Base-by-base conservation (phyloP, 371 early-diverging fungal genomes). In the Ecytonucleospora hepatopenaei region DNA sequence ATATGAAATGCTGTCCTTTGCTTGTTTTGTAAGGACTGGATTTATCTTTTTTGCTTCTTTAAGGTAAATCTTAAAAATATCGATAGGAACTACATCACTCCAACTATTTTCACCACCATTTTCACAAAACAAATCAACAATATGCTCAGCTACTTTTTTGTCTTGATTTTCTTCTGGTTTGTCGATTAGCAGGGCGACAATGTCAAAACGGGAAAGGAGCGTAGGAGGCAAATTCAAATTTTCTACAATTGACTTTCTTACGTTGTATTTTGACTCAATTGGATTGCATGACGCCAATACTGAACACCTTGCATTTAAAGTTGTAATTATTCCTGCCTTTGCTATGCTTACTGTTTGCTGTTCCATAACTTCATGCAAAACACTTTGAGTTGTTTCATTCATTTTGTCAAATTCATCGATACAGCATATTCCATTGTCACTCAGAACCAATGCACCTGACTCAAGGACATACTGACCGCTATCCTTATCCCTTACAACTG, bases 401-500 rank as follows among this genome's bases (percentile, higher is more conserved):
- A 81, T 51, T 69, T 67, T 69, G 47, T 71, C 61, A 58, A 73
- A 80, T 59, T 80, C 80, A 63, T 80, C 80, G 12, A 80, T 73
- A 58, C 78, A 78, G 62, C 80, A 80, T 2, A 80, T 63, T 15
- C 80, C 80, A 48, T 71, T 67, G 46, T 80, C 80, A 54, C 73
- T 72, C 31, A 80, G 63, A 19, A 80, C 80, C 12, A 80, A 71
- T 28, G 80, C 80, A 8, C 80, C 80, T 19, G 69, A 60, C 61
- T 80, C 80, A 27, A 97, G 81, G 12, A 97, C 92, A 70, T 93
- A 81, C 82, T 93, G 92, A 27, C 89, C 86, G 16, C 90, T 88
- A 71, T 94, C 96, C 0, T 92, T 90, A 72, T 98, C 97, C 54
- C 91, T 85, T 23, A 90, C 88, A n/a, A 97, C 90, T 77, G 88